Base-by-base conservation (phyloP, 2,329 filamentous ascomycete genomes). In the Dichotomopilus funicola region DNA sequence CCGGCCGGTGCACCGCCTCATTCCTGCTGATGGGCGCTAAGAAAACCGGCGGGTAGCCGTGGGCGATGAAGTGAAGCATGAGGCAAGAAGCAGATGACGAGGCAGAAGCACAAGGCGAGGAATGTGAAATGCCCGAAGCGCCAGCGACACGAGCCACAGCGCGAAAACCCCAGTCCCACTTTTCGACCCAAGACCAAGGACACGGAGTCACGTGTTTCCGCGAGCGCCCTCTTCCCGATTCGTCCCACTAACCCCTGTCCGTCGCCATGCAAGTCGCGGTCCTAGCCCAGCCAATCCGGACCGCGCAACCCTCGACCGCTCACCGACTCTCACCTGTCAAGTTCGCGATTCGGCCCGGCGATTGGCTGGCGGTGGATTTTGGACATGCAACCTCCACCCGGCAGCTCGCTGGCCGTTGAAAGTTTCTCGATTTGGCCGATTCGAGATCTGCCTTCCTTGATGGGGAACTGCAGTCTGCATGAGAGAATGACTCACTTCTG, bases 261-360 rank as follows among this genome's bases (percentile, higher is more conserved):
- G 47, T 51, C 55, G 55, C 55, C 50, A 57, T 57, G 55, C 55
- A 57, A 51, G 51, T 53, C 55, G 55, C 55, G 55, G 42, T 33
- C 41, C 35, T 8, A n/a, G 2, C 6, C 2, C 51, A 51, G 37
- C 55, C 55, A 57, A 57, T 57, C 55, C 31, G 36, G 43, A 11
- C 42, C 55, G 55, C 51, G 55, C 51, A 49, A 50, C n/a, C n/a
- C 10, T n/a, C 5, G 10, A 9, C 8, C n/a, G 11, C 45, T 47
- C 45, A 47, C 44, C 34, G 40, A 27, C 33, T 11, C 40, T 34
- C 50, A 56, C 56, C 51, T 52, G 54, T 59, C 51, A 55, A 54
- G 51, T 57, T 57, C 57, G 57, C 52, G 51, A 51, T 43, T 53
- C 49, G 49, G 54, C 27, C 49, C 54, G 48, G 48, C 54, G 48